Conservation (phyloP, 176 grass and related monocot species). For the Hordeum marinum region DNA sequence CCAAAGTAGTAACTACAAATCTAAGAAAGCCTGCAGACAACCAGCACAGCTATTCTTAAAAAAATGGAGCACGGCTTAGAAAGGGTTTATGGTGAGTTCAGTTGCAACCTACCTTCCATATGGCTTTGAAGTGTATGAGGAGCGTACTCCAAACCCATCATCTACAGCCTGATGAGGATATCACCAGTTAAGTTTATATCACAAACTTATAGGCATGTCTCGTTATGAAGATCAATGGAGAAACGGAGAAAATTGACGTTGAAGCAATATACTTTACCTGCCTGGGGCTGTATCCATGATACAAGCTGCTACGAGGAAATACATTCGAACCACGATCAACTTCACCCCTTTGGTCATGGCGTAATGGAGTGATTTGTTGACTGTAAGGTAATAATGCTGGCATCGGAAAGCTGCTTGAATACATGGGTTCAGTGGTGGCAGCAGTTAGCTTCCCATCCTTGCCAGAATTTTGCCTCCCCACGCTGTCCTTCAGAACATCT, state of each 20-base stretch:
- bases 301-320: slow-evolving; percentile 51
- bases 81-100: slow-evolving; percentile 8
- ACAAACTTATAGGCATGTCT: neutral
- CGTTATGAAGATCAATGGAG: slow-evolving; percentile 11
- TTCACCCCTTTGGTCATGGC: slow-evolving; percentile 71
- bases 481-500: slow-evolving; percentile 83
- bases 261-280: slow-evolving; percentile 49
- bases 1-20: neutral
- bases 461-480: slow-evolving; percentile 53
- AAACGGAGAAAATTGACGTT: neutral
- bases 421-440: slow-evolving; percentile 51
- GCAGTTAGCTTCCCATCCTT: slow-evolving; percentile 51
- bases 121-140: slow-evolving; percentile 60
- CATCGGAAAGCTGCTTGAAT: slow-evolving; percentile 43
- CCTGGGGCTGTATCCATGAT: slow-evolving; percentile 61
- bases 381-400: slow-evolving; percentile 55
- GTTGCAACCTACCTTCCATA: slow-evolving; percentile 63
- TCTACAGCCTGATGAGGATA: slow-evolving; percentile 53
- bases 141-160: slow-evolving; percentile 39
- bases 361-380: slow-evolving; percentile 37
- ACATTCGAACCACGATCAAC: slow-evolving; percentile 45
- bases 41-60: neutral
- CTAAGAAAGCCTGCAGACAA: neutral
- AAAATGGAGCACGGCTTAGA: neutral
- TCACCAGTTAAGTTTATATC: neutral